Evolutionary conservation across 2,329 filamentous ascomycete species (phyloP).

Genomic region (Aspergillus ustus): DNA sequence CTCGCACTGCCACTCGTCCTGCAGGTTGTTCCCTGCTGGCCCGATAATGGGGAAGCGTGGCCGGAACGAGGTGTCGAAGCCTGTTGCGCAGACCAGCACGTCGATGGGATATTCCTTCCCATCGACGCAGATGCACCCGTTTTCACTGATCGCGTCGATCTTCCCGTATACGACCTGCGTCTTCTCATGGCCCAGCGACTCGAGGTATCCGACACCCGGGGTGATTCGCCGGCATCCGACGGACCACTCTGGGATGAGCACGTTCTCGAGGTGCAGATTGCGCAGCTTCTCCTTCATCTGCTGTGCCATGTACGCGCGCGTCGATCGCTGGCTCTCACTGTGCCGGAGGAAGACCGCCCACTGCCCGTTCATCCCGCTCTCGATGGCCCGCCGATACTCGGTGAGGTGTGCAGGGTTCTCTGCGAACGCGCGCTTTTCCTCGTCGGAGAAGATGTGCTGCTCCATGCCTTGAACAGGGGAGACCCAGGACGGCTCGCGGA

Average conservation of each 20-base stretch:
- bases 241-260: conserved; percentile 24
- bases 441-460: conserved; percentile 29
- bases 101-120: conserved; percentile 27
- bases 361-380: conserved; percentile 9
- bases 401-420: conserved; percentile 19
- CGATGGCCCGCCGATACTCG: conserved; percentile 9
- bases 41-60: conserved; percentile 34
- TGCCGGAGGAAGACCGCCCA: conserved; percentile 6
- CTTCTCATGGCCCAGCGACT: conserved; percentile 50
- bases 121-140: conserved; percentile 30
- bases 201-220: conserved; percentile 57
- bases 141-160: conserved; percentile 39
- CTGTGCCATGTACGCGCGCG: conserved; percentile 11
- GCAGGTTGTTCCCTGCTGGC: conserved; percentile 29
- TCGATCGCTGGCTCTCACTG: background rate
- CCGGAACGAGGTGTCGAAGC: conserved; percentile 35
- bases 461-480: conserved; percentile 24
- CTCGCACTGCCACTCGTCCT: conserved; percentile 30
- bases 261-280: conserved; percentile 1
- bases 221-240: conserved; percentile 53
- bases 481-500: conserved; percentile 36
- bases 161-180: conserved; percentile 37
- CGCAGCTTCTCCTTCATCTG: conserved; percentile 12
- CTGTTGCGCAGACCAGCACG: conserved; percentile 24
- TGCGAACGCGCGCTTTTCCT: conserved; percentile 28